Evolutionary conservation across 139 green algal genomes (phyloP).

Genomic region (Coelastrella sp.): DNA sequence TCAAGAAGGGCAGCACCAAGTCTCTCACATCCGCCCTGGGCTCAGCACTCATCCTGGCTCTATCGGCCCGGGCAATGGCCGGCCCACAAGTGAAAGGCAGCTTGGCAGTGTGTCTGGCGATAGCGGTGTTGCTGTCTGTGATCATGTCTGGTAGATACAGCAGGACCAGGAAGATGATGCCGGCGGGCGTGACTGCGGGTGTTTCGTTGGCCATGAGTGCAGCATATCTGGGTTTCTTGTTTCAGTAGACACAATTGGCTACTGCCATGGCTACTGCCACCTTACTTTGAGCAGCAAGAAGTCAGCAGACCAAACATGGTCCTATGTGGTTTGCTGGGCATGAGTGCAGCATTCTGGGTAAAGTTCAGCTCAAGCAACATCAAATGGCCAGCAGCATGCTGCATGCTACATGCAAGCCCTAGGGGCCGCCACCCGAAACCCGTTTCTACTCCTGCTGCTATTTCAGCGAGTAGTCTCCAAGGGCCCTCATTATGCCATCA

Average conservation of each 20-base stretch:
- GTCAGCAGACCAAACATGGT: not conserved
- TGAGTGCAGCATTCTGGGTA: no score
- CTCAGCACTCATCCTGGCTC: slow-evolving; percentile 25
- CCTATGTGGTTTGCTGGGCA: no score
- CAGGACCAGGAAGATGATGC: slow-evolving; percentile 43
- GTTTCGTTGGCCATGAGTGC: slow-evolving; percentile 28
- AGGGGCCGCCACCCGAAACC: no score
- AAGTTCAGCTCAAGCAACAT: no score
- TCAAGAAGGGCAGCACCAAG: slow-evolving; percentile 44
- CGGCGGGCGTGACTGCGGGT: slow-evolving; percentile 30
- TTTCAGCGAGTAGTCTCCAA: no score
- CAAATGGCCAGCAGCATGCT: no score
- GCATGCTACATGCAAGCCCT: no score
- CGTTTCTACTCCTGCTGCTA: no score
- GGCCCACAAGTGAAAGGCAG: slow-evolving; percentile 16
- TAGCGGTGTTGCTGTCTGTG: slow-evolving; percentile 24
- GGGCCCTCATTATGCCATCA: no score
- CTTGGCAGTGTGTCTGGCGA: slow-evolving; percentile 28
- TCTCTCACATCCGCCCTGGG: slow-evolving; percentile 30
- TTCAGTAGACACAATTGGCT: not conserved
- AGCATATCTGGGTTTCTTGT: slow-evolving; percentile 41
- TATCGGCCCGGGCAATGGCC: slow-evolving; percentile 14
- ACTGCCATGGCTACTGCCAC: not conserved
- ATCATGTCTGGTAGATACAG: slow-evolving; percentile 45
- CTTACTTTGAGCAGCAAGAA: not conserved